phyloP scores from a whole-genome alignment of 805 yeast genomes.

The Cephaloascus fragrans region DNA sequence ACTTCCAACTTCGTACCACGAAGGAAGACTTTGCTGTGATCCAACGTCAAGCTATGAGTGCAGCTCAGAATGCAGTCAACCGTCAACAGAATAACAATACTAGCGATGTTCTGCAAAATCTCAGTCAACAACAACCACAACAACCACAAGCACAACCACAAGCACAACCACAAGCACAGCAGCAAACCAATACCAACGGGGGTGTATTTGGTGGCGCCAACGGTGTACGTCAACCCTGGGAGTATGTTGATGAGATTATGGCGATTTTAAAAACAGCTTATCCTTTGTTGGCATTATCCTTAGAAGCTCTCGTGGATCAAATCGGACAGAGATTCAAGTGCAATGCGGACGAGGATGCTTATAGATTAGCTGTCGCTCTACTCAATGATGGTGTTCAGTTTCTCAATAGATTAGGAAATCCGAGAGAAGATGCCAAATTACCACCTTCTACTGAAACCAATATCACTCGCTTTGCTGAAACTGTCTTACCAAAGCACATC shows the following conservation, averaged over 20 bases:
- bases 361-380: slow-evolving; percentile 83
- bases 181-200: slow-evolving; percentile 1
- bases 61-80: slow-evolving; percentile 2
- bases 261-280: slow-evolving; percentile 94
- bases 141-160: slow-evolving; percentile 2
- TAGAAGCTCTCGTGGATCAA: slow-evolving; percentile 94
- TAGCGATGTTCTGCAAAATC: neutral
- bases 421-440: slow-evolving; percentile 77
- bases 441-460: slow-evolving; percentile 90
- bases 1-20: slow-evolving; percentile 90
- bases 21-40: slow-evolving; percentile 87
- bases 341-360: slow-evolving; percentile 92
- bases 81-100: neutral
- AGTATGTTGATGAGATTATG: slow-evolving; percentile 84
- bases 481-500: slow-evolving; percentile 81
- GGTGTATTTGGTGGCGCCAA: slow-evolving; percentile 10
- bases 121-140: neutral
- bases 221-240: slow-evolving; percentile 74
- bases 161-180: slow-evolving; percentile 3
- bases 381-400: slow-evolving; percentile 90
- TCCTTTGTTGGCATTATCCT: slow-evolving; percentile 83
- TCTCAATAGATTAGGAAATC: slow-evolving; percentile 76
- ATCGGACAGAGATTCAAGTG: slow-evolving; percentile 89
- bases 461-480: slow-evolving; percentile 82
- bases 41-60: slow-evolving; percentile 55